Conservation (phyloP, 2,329 filamentous ascomycete genomes). For the Septoria petroselini region DNA sequence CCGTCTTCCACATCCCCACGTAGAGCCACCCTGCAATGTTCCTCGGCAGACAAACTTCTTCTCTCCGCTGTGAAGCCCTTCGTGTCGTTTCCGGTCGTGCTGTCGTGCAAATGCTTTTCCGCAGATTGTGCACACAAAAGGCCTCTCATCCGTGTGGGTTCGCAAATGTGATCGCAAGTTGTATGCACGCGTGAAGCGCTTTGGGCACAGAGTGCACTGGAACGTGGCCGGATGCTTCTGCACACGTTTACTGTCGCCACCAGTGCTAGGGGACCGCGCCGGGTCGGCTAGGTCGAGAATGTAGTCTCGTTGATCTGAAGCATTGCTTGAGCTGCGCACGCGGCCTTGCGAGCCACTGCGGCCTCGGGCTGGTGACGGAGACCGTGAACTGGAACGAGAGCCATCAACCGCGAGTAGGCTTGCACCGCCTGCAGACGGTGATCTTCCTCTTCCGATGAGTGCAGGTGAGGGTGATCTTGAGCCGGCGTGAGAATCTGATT, state of each 20-base stretch:
- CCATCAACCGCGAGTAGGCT: conserved; percentile 46
- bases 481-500: conserved; percentile 59
- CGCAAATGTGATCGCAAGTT: conserved; percentile 92
- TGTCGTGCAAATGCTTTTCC: conserved; percentile 96
- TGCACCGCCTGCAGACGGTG: conserved; percentile 36
- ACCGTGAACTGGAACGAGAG: conserved; percentile 40
- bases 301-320: conserved; percentile 63
- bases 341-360: conserved; percentile 39
- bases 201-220: conserved; percentile 88
- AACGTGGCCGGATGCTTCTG: conserved; percentile 98
- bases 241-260: conserved; percentile 67
- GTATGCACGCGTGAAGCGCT: conserved; percentile 93
- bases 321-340: conserved; percentile 51
- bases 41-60: conserved; percentile 98
- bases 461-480: conserved; percentile 46
- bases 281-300: conserved; percentile 91
- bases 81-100: conserved; percentile 94
- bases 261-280: conserved; percentile 67
- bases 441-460: conserved; percentile 33
- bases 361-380: conserved; percentile 41
- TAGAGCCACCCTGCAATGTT: conserved; percentile 73
- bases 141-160: conserved; percentile 94
- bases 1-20: conserved; percentile 89
- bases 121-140: conserved; percentile 95
- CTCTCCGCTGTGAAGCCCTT: conserved; percentile 92